Base-by-base conservation (phyloP, 257 asterid genomes). In the Rauvolfia tetraphylla region DNA sequence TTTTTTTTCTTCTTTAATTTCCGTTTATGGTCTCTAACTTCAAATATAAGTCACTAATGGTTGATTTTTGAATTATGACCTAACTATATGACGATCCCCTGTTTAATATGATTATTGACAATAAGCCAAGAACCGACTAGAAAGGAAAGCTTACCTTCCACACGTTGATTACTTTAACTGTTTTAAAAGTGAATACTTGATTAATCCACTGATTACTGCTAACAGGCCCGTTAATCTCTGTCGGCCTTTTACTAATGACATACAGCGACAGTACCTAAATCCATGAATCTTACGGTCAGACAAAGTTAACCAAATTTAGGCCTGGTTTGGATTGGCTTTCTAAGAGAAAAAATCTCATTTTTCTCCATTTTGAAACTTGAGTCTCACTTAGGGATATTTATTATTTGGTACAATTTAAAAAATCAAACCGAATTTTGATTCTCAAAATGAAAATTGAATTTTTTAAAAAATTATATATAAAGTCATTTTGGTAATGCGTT, bases 131-230 rank as follows among this genome's bases (percentile, higher is more conserved):
- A 75, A 75, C 79, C 44, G 73, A 70, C 72, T 12, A 34, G 79
- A 80, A 70, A 49, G 11, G 76, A 76, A 76, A 61, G 61, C 7
- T 56, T 13, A 80, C 79, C 79, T 75, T 80, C 80, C 74, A 71
- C 76, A 48, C n/a, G n/a, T 53, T 39, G 57, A 57, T 34, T 70
- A 33, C 73, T 57, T 33, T 78, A 71, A 72, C 77, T 25, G 77
- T 61, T 29, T 57, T 13, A 36, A 72, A 49, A 72, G 20, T 38
- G 69, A 72, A 53, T 2, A n/a, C 29, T 54, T 78, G 58, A 63
- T 61, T 34, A 57, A 15, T n/a, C n/a, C 67, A 59, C 67, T 10
- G 34, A 59, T 59, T 27, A 44, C 49, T 44, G 49, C 49, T 49
- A 14, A 49, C 56, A 49, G 13, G 42, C 33, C 23, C 38, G 31